Evolutionary conservation across 1,139 yeast species (phyloP), one percentile per base, ranked within the genome.

Genomic region (Yamadazyma epiphylla): DNA sequence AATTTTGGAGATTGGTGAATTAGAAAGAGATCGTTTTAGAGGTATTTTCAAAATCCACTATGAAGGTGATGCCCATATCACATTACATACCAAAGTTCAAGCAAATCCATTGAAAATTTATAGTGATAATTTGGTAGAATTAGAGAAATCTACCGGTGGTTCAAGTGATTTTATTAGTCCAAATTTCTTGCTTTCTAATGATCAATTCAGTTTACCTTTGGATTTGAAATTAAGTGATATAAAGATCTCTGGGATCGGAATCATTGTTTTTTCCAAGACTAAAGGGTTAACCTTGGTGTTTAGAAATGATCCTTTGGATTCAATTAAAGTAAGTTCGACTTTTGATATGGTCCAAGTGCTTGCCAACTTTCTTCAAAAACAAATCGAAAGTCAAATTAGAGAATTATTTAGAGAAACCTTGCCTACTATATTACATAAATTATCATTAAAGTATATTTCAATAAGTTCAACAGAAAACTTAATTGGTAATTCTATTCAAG

Each of bases 251-350:
- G 94, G 95, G 3, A 86, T 87, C 38, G 88, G 89, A 13, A 83
- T 87, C 35, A 76, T 86, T 41, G 95, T 87, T 2, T 87, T 84
- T 51, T 77, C 85, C 21, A 81, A 82, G 46, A 71, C 85, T 4
- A 85, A 85, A 49, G 95, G 96, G 0, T 68, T 87, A 31, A 87
- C 95, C 0, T 61, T 87, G 25, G 96, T 87, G 20, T 87, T 87
- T 58, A 71, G 91, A 43, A 87, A 87, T 55, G 96, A 87, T 55
- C 95, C 95, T 0, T 65, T 87, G 36, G 94, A 85, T 43, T 75
- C 81, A 17, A 85, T 87, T 38, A 79, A 79, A 41, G 95, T 87
- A 7, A 77, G 80, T 36, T 83, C 94, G 6, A 82, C 95, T 10
- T 86, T 87, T 58, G 95, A 87, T 55, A 77, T 82, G 25, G 83